phyloP scores from a whole-genome alignment of 345 rosid genomes.

The Pistacia atlantica region DNA sequence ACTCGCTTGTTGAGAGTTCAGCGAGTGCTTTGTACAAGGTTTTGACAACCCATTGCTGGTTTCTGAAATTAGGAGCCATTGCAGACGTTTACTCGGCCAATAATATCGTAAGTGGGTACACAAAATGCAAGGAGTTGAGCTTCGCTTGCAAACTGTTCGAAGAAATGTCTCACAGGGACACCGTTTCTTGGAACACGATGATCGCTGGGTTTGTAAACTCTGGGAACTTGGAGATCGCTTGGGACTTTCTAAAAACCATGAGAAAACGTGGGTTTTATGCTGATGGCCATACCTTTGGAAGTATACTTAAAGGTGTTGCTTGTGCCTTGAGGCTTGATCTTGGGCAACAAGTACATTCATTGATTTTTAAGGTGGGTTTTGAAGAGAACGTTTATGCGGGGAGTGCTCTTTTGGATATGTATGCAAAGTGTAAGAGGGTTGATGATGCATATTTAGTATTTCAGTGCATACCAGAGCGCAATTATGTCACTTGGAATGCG shows the following conservation, averaged over 20 bases:
- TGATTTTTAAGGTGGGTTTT: constrained; percentile 50
- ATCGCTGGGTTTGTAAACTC: constrained; percentile 59
- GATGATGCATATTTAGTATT: constrained; percentile 56
- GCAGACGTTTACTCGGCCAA: constrained; percentile 54
- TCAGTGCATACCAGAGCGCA: constrained; percentile 45
- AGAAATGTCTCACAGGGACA: constrained; percentile 59
- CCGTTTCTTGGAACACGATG: constrained; percentile 74
- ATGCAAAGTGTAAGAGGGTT: constrained; percentile 61
- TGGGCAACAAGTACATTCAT: constrained; percentile 60
- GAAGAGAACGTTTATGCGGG: constrained; percentile 56
- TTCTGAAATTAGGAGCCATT: constrained; percentile 44
- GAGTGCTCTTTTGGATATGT: constrained; percentile 74
- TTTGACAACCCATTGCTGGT: constrained; percentile 44
- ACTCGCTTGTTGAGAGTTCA: constrained; percentile 23
- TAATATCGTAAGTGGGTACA: constrained; percentile 40
- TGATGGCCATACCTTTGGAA: constrained; percentile 64
- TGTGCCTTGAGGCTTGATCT: constrained; percentile 37
- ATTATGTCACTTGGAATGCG: constrained; percentile 75
- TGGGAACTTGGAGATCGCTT: constrained; percentile 45
- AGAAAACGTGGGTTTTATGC: constrained; percentile 32
- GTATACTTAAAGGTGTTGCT: constrained; percentile 68
- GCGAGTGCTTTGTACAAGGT: constrained; percentile 36
- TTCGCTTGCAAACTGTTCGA: constrained; percentile 57
- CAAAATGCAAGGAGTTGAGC: constrained; percentile 27
- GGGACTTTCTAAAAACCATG: constrained; percentile 47